A percentile compares a stretch with the other conserved stretches of the same genome.
These are phyloP conservation scores for Pseudisothecium myosuroides DNA, from an alignment of 225 moss, liverwort and hornwort genomes.

Conservation along the genomic window DNA sequence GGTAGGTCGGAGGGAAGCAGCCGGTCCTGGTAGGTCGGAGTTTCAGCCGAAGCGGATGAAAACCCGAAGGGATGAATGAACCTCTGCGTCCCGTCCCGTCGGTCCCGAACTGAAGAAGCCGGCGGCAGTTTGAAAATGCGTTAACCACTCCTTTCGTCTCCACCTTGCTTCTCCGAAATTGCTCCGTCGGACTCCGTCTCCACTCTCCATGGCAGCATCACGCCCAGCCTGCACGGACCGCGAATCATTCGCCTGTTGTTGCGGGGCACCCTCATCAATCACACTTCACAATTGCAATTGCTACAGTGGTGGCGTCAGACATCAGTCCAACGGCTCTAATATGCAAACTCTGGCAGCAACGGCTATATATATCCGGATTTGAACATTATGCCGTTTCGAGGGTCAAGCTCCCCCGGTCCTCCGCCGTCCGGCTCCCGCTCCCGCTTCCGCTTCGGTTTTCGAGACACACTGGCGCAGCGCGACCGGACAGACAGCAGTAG, in stretches of 20 bases:
- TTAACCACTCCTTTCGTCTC: not conserved
- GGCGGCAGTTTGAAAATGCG: slow-evolving; percentile 7
- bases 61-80: not conserved
- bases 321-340: slow-evolving; percentile 11
- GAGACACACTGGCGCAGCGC: not conserved
- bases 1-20: no score
- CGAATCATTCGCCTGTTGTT: not conserved
- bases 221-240: not conserved
- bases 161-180: not conserved
- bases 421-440: not conserved
- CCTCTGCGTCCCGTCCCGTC: not conserved
- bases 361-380: slow-evolving; percentile 18
- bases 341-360: not conserved
- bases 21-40: not conserved
- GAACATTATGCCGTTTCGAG: not conserved
- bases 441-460: not conserved
- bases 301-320: not conserved
- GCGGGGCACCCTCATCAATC: not conserved
- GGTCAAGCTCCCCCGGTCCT: not conserved
- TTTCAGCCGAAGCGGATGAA: not conserved
- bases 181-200: not conserved
- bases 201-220: no score
- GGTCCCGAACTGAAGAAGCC: not conserved
- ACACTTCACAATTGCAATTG: not conserved
- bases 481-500: not conserved